A percentile compares a stretch with the other conserved stretches of the same genome.
Conservation (phyloP, 352 stramenopile genomes). For the Phytophthora colocasiae region DNA sequence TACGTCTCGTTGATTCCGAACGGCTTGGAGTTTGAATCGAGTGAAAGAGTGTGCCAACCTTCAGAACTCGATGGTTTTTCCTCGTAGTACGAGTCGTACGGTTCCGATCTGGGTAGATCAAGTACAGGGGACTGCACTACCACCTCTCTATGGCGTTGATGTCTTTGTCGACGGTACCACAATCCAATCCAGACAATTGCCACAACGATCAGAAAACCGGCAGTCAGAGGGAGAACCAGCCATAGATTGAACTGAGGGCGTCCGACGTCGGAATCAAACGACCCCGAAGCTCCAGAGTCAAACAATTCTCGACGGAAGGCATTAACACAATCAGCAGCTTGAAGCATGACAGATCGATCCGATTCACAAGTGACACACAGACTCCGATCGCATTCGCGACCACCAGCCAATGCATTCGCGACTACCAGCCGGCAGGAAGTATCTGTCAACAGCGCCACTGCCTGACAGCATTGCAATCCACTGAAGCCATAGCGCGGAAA, state of each 20-base stretch:
- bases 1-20: slow-evolving; percentile 11
- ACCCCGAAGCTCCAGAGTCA: neutral
- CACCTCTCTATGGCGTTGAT: neutral
- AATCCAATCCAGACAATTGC: slow-evolving; percentile 14
- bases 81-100: neutral
- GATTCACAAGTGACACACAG: slow-evolving; percentile 22
- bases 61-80: slow-evolving; percentile 3
- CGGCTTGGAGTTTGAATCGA: neutral
- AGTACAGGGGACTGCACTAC: slow-evolving; percentile 10
- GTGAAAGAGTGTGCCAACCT: slow-evolving; percentile 15
- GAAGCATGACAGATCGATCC: slow-evolving; percentile 8
- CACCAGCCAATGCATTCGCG: neutral
- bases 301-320: slow-evolving; percentile 1
- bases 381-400: neutral
- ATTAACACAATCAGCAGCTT: neutral
- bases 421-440: neutral
- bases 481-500: slow-evolving; percentile 1
- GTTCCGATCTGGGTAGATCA: slow-evolving; percentile 1
- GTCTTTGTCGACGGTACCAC: slow-evolving; percentile 16
- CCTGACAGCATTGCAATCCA: slow-evolving; percentile 9
- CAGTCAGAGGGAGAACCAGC: slow-evolving; percentile 9
- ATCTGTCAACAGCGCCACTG: neutral
- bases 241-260: slow-evolving; percentile 8
- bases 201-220: slow-evolving; percentile 7
- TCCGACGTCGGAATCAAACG: neutral